These are phyloP conservation scores for Trichoderma sp. DNA, from an alignment of 2,329 filamentous ascomycete genomes.

Conservation along the genomic window DNA sequence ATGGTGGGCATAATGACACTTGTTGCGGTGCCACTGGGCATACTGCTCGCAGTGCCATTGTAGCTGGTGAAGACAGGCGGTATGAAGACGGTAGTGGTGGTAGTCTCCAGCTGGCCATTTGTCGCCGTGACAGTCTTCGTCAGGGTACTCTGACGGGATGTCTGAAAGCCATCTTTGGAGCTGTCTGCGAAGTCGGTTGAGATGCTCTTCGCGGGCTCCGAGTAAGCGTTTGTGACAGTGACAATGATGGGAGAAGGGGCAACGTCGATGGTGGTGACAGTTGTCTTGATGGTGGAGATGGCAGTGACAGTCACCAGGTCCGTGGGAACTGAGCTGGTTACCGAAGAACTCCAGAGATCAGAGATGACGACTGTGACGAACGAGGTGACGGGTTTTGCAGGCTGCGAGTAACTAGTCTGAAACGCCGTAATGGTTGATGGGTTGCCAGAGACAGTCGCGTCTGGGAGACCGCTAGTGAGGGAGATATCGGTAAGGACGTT, in stretches of 20 bases:
- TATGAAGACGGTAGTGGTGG: constrained; percentile 35
- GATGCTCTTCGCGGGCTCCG: background rate
- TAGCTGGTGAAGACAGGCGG: constrained; percentile 27
- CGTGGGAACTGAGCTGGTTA: background rate
- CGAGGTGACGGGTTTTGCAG: constrained; percentile 20
- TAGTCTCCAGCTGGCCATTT: constrained; percentile 27
- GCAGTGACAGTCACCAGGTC: constrained; percentile 28
- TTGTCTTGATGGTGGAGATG: constrained; percentile 28
- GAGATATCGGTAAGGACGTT: constrained; percentile 27
- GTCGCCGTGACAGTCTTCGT: constrained; percentile 35
- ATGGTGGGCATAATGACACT: constrained; percentile 24
- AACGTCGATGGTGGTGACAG: constrained; percentile 26
- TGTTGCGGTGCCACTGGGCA: constrained; percentile 29
- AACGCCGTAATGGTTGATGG: constrained; percentile 33
- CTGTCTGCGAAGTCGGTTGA: constrained; percentile 24
- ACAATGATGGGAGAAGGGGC: constrained; percentile 26
- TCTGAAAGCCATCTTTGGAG: constrained; percentile 24
- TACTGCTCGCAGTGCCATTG: constrained; percentile 30
- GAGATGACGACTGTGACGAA: constrained; percentile 31
- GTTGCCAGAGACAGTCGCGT: constrained; percentile 33
- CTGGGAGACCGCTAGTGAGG: constrained; percentile 26
- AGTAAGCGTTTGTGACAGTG: constrained; percentile 26
- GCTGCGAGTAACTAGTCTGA: constrained; percentile 27
- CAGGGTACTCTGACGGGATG: constrained; percentile 27
- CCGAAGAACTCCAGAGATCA: constrained; percentile 29